phyloP scores from a whole-genome alignment of 2,329 filamentous ascomycete species.

The Zymoseptoria pseudotritici region DNA sequence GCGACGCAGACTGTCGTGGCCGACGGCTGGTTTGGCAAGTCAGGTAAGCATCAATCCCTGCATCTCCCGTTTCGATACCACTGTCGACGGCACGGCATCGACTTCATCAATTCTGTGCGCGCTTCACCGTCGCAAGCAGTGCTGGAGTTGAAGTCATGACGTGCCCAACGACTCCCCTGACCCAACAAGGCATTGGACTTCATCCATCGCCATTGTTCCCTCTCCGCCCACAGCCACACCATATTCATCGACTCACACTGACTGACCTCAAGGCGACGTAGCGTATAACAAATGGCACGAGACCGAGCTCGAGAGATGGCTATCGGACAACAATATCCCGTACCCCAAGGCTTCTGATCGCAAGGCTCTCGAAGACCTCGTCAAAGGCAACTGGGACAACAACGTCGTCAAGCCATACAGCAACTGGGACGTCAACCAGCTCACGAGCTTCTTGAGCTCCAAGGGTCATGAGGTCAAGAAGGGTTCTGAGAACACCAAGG shows the following conservation, averaged over 20 bases:
- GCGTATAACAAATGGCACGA: conserved; percentile 99
- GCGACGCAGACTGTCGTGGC: conserved; percentile 63
- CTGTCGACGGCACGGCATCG: not conserved
- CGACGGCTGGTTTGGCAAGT: conserved; percentile 78
- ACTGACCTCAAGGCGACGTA: conserved; percentile 35
- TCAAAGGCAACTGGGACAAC: conserved; percentile 81
- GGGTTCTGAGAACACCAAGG: conserved; percentile 59
- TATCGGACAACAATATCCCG: conserved; percentile 83
- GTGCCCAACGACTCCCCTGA: not conserved
- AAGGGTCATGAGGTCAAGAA: conserved; percentile 66
- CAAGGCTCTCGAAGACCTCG: conserved; percentile 86
- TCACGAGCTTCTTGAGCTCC: conserved; percentile 58
- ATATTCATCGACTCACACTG: conserved; percentile 17
- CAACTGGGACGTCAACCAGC: conserved; percentile 64
- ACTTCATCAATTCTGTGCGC: not conserved
- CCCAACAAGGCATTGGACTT: not conserved
- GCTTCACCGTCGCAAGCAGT: not conserved
- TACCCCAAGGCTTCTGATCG: conserved; percentile 87
- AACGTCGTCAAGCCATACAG: conserved; percentile 69
- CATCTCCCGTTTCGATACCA: not conserved
- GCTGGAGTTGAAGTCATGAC: not conserved
- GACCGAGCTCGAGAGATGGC: conserved; percentile 94
- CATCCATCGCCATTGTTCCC: not conserved
- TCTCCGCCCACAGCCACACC: not conserved
- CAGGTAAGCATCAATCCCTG: conserved; percentile 53